Evolutionary conservation across 495 filamentous ascomycete species (phyloP), one percentile per base, ranked within the genome.

Genomic region (Aspergillus mulundensis): DNA sequence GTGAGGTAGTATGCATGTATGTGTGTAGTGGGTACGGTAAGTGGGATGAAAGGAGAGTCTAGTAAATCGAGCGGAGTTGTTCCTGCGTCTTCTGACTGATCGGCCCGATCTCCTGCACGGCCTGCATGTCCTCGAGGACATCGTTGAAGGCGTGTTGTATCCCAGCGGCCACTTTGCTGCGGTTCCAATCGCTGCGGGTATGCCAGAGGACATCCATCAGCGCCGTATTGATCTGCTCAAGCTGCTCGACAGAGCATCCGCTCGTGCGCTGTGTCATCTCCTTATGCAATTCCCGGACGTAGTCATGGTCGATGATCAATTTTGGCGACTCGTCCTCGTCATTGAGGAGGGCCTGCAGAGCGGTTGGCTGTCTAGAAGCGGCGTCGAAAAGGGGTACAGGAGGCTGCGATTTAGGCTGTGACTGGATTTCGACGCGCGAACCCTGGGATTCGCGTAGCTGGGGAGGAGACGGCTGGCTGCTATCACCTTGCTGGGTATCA

Each of bases 151-250:
- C 81, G 7, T 80, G 74, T 12, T 73, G 73, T 28, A 95, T 77
- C 28, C 74, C 70, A 24, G 66, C 66, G 20, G 87, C 77, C 11
- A 97, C 90, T 50, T 71, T 72, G 62, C 81, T 86, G 16, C 94
- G 82, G 70, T 97, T 89, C 81, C 86, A 92, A 61, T 95, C 85
- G 50, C 81, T 78, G 39, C 89, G 81, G 53, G 75, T 79, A 54
- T 77, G 81, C 94, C 94, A 98, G 14, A 97, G 76, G 40, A 83
- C 81, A 56, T 91, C 86, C 93, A 97, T 97, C 63, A 96, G 71
- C 53, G 83, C 84, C n/a, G 91, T 84, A 66, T 90, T 89, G 66
- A 95, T 83, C 68, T 96, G 92, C 73, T 97, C 93, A 25, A 98
- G 77, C 67, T 98, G 95, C 71, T 97, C 94, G 38, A 98, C 85